Conservation (phyloP, 805 yeast genomes). For the Starmerella roubikii region DNA sequence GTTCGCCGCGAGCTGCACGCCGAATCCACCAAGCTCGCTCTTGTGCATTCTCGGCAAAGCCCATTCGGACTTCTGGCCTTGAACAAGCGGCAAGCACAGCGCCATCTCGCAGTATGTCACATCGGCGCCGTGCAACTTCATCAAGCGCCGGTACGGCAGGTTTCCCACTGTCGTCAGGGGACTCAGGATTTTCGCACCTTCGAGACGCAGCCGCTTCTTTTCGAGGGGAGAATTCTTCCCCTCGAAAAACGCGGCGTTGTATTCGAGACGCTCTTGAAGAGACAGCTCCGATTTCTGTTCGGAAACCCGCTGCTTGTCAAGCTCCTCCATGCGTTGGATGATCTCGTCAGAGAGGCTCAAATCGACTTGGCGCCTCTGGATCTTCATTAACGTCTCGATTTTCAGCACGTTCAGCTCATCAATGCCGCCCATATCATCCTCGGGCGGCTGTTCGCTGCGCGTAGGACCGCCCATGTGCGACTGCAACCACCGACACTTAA, state of each 20-base stretch:
- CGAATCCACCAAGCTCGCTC: slow-evolving; percentile 75
- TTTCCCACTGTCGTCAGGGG: slow-evolving; percentile 98
- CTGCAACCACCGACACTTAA: slow-evolving; percentile 81
- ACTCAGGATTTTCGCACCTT: slow-evolving; percentile 71
- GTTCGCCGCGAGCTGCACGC: slow-evolving; percentile 82
- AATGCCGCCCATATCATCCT: neutral
- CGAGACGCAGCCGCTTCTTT: slow-evolving; percentile 58
- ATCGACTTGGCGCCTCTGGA: slow-evolving; percentile 50
- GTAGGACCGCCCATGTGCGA: slow-evolving; percentile 34
- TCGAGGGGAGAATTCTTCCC: slow-evolving; percentile 67
- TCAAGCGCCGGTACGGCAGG: slow-evolving; percentile 82
- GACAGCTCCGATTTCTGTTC: slow-evolving; percentile 40
- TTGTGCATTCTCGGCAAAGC: slow-evolving; percentile 85
- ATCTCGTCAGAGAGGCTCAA: slow-evolving; percentile 45
- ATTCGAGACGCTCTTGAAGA: slow-evolving; percentile 40
- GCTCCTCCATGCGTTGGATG: slow-evolving; percentile 37
- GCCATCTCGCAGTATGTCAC: slow-evolving; percentile 96
- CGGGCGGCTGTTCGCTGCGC: slow-evolving; percentile 6
- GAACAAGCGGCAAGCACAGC: slow-evolving; percentile 65
- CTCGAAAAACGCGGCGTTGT: slow-evolving; percentile 48
- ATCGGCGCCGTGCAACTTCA: slow-evolving; percentile 84
- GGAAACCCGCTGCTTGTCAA: slow-evolving; percentile 11
- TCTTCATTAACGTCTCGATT: slow-evolving; percentile 15
- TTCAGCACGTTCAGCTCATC: slow-evolving; percentile 11
- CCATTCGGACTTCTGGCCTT: slow-evolving; percentile 93